phyloP scores from a whole-genome alignment of 148 eudicot genomes.

The Simmondsia chinensis region DNA sequence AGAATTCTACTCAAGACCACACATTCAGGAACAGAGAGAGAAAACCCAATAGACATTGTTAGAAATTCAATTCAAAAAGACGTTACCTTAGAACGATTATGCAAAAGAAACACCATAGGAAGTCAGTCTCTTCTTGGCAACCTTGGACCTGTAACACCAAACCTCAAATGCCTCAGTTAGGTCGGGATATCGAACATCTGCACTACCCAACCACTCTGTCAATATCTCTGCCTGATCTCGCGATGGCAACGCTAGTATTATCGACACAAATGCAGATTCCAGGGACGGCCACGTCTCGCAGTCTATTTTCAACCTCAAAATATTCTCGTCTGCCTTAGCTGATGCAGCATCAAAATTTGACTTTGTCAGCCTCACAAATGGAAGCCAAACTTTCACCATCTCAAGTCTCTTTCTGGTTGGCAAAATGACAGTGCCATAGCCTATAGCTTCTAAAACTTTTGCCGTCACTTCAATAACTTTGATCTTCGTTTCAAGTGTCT shows the following conservation, averaged over 20 bases:
- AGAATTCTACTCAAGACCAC: too few relatives aligned
- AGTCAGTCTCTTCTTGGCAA: conserved; percentile 65
- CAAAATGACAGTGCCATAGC: conserved; percentile 59
- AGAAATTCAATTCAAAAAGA: neutral
- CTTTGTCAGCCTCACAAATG: conserved; percentile 46
- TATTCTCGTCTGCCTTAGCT: conserved; percentile 31
- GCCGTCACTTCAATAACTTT: conserved; percentile 64
- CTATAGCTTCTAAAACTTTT: conserved; percentile 70
- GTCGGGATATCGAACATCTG: conserved; percentile 70
- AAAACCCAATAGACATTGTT: neutral
- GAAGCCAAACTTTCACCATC: conserved; percentile 79
- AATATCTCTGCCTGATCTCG: conserved; percentile 66
- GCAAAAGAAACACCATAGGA: conserved; percentile 24
- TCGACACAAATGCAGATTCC: conserved; percentile 74
- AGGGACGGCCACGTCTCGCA: conserved; percentile 70
- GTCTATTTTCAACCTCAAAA: conserved; percentile 30
- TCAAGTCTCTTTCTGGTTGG: conserved; percentile 54
- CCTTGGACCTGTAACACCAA: conserved; percentile 92
- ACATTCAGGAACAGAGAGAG: neutral
- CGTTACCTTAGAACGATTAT: neutral
- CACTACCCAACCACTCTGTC: conserved; percentile 59
- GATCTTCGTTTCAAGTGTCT: conserved; percentile 29
- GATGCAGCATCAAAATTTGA: conserved; percentile 32
- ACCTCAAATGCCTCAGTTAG: conserved; percentile 85
- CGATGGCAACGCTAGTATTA: conserved; percentile 73